Percentiles rank a stretch among this genome's conserved stretches.
phyloP scores from a whole-genome alignment of 495 filamentous ascomycete genomes.

The Aspergillus cristatus region DNA sequence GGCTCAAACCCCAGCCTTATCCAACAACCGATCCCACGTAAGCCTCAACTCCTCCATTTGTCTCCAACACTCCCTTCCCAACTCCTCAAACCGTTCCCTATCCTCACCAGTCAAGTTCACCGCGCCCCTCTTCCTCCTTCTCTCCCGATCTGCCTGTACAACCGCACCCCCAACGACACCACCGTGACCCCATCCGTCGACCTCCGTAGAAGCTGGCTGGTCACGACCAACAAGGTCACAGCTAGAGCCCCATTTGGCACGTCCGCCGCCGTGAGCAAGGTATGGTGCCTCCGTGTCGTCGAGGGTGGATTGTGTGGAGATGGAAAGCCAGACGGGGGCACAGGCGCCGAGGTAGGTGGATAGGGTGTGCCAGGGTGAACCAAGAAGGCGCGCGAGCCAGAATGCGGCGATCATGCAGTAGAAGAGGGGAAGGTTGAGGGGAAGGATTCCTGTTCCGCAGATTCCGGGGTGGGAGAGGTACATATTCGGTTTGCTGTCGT shows the following conservation, averaged over 20 bases:
- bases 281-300: constrained; percentile 49
- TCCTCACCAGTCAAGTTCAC: constrained; percentile 53
- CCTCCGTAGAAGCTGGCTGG: constrained; percentile 59
- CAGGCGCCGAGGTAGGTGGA: constrained; percentile 67
- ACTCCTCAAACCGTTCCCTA: constrained; percentile 60
- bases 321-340: constrained; percentile 68
- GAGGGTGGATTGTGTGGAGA: constrained; percentile 56
- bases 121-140: constrained; percentile 47
- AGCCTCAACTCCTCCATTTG: constrained; percentile 75
- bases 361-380: constrained; percentile 79
- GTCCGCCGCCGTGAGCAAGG: constrained; percentile 36
- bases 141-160: constrained; percentile 34
- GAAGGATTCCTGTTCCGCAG: constrained; percentile 69
- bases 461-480: constrained; percentile 85
- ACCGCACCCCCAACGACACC: constrained; percentile 50
- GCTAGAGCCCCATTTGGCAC: constrained; percentile 78
- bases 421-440: constrained; percentile 54
- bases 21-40: constrained; percentile 63
- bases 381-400: constrained; percentile 65
- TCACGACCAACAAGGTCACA: constrained; percentile 47
- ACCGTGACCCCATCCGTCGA: constrained; percentile 78
- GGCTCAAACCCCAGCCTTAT: constrained; percentile 21
- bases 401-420: constrained; percentile 56
- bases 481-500: constrained; percentile 27
- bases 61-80: constrained; percentile 66